A percentile compares a stretch with the other conserved stretches of the same genome.
Evolutionary conservation across 345 rosid species (phyloP).

Genomic region (Laguncularia racemosa): DNA sequence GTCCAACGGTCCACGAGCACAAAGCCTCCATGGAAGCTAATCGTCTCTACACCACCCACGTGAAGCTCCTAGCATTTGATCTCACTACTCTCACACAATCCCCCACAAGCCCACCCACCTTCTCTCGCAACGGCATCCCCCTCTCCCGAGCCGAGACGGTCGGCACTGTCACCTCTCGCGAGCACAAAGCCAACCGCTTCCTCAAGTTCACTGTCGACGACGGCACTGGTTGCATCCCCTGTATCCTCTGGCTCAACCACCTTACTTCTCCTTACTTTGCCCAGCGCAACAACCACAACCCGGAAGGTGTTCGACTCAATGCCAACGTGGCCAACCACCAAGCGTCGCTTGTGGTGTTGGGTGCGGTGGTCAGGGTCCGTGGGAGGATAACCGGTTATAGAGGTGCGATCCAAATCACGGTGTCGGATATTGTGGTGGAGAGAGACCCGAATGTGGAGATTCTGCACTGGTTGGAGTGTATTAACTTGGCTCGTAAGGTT

Average conservation of each 20-base stretch:
- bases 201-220: conserved; percentile 60
- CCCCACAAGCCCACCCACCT: conserved; percentile 23
- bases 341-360: conserved; percentile 40
- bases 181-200: conserved; percentile 42
- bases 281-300: conserved; percentile 30
- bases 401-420: conserved; percentile 60
- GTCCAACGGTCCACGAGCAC: too few relatives aligned
- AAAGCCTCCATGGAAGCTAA: background rate
- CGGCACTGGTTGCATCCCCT: conserved; percentile 57
- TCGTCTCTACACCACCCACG: conserved; percentile 36
- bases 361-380: conserved; percentile 54
- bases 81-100: conserved; percentile 31
- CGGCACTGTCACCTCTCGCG: conserved; percentile 48
- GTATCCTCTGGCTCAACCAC: conserved; percentile 86
- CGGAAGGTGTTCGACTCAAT: conserved; percentile 36
- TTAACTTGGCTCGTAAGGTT: conserved; percentile 33
- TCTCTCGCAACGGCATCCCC: conserved; percentile 21
- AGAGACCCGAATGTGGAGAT: conserved; percentile 79
- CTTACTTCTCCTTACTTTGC: conserved; percentile 46
- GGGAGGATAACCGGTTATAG: conserved; percentile 56
- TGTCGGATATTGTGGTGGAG: conserved; percentile 49
- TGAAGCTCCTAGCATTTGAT: conserved; percentile 46
- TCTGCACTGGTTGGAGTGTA: conserved; percentile 70
- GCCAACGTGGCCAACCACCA: conserved; percentile 34
- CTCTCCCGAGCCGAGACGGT: conserved; percentile 57